Base-by-base conservation (phyloP, 495 filamentous ascomycete species). In the Echria macrotheca region DNA sequence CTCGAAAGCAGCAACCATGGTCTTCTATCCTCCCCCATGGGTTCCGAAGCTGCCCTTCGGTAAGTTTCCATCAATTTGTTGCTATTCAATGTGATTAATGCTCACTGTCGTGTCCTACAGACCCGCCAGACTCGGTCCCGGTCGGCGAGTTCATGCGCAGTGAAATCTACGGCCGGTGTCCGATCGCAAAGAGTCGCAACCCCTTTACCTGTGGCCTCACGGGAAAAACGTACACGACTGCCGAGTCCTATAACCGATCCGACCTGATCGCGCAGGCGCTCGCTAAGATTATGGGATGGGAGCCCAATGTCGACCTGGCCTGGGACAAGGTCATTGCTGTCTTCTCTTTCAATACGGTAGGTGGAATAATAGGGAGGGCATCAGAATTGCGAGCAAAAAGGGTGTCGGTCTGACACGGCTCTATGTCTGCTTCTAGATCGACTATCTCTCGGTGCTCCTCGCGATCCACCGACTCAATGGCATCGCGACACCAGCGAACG, bases 291-390 rank as follows among this genome's bases (percentile, higher is more conserved):
- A 68, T 93, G 55, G 82, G 79, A 40, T 95, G 86, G 85, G 55
- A 73, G 22, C 78, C 85, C 6, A 91, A 91, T 54, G 56, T 77
- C 49, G 88, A 87, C 17, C 79, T 78, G 0, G 85, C 90, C 59
- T 95, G 86, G 84, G 90, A 96, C 56, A 96, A 93, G 68, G 82
- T 89, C 18, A 56, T 89, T 39, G 83, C 76, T 9, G 67, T 91
- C 9, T 95, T 87, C 65, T 83, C 81, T 28, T 54, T 91, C 45
- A 96, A 96, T 55, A 88, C 88, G 19, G 89, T 91, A 70, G 37
- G 78, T 60, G 9, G 2, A n/a, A 21, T n/a, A n/a, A n/a, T n/a
- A n/a, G n/a, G n/a, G n/a, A n/a, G n/a, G n/a, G n/a, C n/a, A n/a
- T n/a, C n/a, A n/a, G n/a, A n/a, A n/a, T n/a, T n/a, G n/a, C n/a